phyloP scores from a whole-genome alignment of 176 grass and related monocot species.

The Avena atlantica region DNA sequence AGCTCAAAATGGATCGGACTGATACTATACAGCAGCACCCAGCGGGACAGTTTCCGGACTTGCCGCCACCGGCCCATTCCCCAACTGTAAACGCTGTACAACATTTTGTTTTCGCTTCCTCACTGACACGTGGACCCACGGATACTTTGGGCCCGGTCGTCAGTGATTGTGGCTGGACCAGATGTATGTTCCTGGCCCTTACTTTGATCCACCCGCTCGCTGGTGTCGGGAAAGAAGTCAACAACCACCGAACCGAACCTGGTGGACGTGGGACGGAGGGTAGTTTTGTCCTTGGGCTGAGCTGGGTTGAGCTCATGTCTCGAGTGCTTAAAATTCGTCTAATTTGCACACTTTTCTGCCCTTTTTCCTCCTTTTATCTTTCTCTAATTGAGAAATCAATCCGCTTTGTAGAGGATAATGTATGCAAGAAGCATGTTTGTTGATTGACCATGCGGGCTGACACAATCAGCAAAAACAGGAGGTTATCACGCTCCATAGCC shows the following conservation, averaged over 20 bases:
- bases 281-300: slow-evolving; percentile 5
- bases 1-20: neutral
- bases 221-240: neutral
- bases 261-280: neutral
- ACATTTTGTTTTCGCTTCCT: accelerated
- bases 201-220: neutral
- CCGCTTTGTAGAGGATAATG: too few species aligned
- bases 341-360: neutral
- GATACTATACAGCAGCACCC: neutral
- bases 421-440: too few species aligned
- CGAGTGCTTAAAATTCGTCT: slow-evolving; percentile 13
- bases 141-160: accelerated
- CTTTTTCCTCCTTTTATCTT: neutral
- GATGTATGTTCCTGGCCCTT: neutral
- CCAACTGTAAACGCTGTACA: neutral
- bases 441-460: too few species aligned
- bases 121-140: neutral
- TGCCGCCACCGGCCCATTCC: neutral
- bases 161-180: neutral
- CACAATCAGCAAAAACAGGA: too few species aligned
- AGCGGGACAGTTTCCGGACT: slow-evolving; percentile 4
- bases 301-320: slow-evolving; percentile 38
- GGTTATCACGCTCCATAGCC: too few species aligned
- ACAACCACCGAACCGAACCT: neutral
- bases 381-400: neutral